Evolutionary conservation across 169 alveolate genomes (phyloP).

Genomic region (Theileria parva): DNA sequence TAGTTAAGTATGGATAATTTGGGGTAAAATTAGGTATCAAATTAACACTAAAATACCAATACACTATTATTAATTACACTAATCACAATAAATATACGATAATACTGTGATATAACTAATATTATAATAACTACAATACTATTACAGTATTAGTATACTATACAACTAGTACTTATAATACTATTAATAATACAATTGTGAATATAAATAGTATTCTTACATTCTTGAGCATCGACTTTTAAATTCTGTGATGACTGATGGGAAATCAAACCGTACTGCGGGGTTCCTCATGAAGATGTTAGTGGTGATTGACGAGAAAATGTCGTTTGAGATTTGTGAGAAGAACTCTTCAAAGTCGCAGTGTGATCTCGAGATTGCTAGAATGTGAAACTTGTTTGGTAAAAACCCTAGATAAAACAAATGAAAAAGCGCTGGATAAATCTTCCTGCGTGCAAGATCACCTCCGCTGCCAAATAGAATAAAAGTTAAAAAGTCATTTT

Average conservation of each 20-base stretch:
- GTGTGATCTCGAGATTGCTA: slow-evolving; percentile 50
- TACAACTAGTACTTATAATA: too few species aligned
- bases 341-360: slow-evolving; percentile 59
- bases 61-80: neutral
- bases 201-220: neutral
- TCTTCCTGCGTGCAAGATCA: slow-evolving; percentile 52
- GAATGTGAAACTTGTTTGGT: slow-evolving; percentile 52
- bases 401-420: slow-evolving; percentile 63
- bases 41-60: too few species aligned
- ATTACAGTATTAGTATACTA: too few species aligned
- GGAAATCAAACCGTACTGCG: slow-evolving; percentile 64
- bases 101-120: too few species aligned
- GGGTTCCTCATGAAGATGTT: slow-evolving; percentile 58
- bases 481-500: slow-evolving; percentile 50
- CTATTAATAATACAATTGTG: neutral
- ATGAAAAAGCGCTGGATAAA: slow-evolving; percentile 67
- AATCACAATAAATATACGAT: too few species aligned
- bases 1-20: neutral
- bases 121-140: neutral
- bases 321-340: slow-evolving; percentile 52
- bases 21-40: too few species aligned
- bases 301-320: slow-evolving; percentile 61
- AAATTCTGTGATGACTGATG: slow-evolving; percentile 61
- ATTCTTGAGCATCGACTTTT: slow-evolving; percentile 44
- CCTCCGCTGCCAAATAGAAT: slow-evolving; percentile 63